Evolutionary conservation across 306 rosid genomes (phyloP).

Genomic region (Vigna unguiculata): DNA sequence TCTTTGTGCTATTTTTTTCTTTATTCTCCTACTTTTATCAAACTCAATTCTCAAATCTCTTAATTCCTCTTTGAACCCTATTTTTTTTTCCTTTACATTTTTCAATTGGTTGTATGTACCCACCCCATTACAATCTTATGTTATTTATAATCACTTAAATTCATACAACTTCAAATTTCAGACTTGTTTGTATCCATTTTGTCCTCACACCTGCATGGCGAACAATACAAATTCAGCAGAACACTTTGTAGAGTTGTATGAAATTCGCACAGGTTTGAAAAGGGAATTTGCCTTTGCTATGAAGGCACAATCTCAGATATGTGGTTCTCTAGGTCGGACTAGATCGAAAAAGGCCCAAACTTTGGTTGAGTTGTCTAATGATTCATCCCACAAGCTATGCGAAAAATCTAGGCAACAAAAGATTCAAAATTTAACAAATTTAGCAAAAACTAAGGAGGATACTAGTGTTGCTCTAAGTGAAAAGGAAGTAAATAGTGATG

Average conservation of each 20-base stretch:
- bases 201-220: constrained; percentile 51
- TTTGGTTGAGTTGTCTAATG: constrained; percentile 20
- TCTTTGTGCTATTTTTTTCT: neutral
- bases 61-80: constrained; percentile 30
- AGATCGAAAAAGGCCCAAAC: constrained; percentile 49
- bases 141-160: constrained; percentile 8
- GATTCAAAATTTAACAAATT: neutral
- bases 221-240: constrained; percentile 61
- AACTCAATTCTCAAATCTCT: neutral
- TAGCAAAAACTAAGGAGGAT: neutral
- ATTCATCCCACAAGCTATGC: constrained; percentile 40
- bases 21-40: too few species aligned
- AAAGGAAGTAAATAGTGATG: neutral
- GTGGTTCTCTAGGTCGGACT: constrained; percentile 63
- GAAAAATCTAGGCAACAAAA: constrained; percentile 35
- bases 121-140: neutral
- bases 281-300: constrained; percentile 78
- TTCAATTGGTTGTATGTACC: neutral
- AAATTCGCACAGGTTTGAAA: constrained; percentile 56
- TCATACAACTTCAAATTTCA: neutral
- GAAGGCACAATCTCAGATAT: constrained; percentile 64
- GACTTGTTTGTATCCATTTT: neutral
- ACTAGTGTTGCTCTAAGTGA: neutral
- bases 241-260: constrained; percentile 49
- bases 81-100: too few species aligned